phyloP scores from a whole-genome alignment of 768 basidiomycete genomes.

The Lactarius deliciosus region DNA sequence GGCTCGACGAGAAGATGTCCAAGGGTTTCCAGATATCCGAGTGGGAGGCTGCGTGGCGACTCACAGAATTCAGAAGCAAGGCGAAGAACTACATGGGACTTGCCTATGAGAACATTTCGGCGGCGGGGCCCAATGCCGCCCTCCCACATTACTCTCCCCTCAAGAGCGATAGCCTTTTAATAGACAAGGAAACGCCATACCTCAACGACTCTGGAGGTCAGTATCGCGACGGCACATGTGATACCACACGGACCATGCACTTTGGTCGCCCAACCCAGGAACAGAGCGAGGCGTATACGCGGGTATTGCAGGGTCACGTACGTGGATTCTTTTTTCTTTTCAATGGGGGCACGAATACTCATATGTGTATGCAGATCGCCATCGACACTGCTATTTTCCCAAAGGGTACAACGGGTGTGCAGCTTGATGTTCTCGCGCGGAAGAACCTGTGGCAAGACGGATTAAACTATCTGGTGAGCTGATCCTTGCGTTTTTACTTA shows the following conservation, averaged over 20 bases:
- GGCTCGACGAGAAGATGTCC: constrained; percentile 79
- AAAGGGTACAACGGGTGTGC: constrained; percentile 78
- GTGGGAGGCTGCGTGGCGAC: constrained; percentile 84
- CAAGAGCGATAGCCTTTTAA: constrained; percentile 62
- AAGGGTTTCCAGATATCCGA: constrained; percentile 85
- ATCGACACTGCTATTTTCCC: constrained; percentile 91
- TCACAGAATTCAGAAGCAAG: constrained; percentile 73
- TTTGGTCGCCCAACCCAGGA: constrained; percentile 87
- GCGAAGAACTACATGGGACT: constrained; percentile 78
- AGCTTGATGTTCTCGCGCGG: constrained; percentile 87
- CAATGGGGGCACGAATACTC: constrained; percentile 17
- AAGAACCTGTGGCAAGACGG: constrained; percentile 87
- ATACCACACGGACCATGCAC: constrained; percentile 79
- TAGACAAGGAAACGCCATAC: constrained; percentile 80
- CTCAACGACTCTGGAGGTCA: constrained; percentile 94
- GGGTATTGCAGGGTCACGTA: constrained; percentile 95
- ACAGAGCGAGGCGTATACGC: constrained; percentile 87
- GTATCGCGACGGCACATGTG: constrained; percentile 87
- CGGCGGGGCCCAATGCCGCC: constrained; percentile 88
- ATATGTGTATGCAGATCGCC: constrained; percentile 60
- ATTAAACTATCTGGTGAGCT: constrained; percentile 69
- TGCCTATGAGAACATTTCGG: constrained; percentile 89
- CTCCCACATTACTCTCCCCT: constrained; percentile 90
- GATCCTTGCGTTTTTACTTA: constrained; percentile 13
- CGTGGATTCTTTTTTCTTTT: constrained; percentile 38